Evolutionary conservation across 306 rosid genomes (phyloP), one percentile per base, ranked within the genome.

Genomic region (Medicago truncatula): DNA sequence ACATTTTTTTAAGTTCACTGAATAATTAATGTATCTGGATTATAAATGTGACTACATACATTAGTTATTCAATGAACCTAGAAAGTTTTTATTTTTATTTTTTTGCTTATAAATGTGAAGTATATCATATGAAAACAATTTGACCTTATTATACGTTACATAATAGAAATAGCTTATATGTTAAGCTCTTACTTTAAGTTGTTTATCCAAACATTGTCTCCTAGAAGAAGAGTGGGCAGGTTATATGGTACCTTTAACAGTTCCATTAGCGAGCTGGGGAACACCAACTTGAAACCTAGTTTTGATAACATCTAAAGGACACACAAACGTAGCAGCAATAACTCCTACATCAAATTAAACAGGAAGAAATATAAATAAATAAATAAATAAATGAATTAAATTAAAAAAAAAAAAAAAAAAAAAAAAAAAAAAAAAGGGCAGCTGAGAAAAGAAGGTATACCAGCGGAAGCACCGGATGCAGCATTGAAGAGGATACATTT

Each of bases 251-350:
- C 95, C 88, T 87, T 81, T 89, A 71, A 72, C 76, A 39, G 16
- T 71, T 78, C 83, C 85, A 59, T 80, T 85, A 11, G 76, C 70
- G 41, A 87, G 77, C 60, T 84, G 76, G 6, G 92, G 89, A 16
- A 82, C 46, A 67, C 97, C 97, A 60, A 91, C 97, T 86, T 91
- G 97, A 76, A 91, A 61, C 89, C 97, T 85, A 64, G 97, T 89
- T 88, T 91, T 91, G 82, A 91, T 91, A 16, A 91, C 97, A 83
- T 89, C 97, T 84, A 91, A 83, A 74, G 97, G 97, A 57, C 97
- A 91, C 28, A 91, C 97, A 67, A 91, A 91, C 3, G 97, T 87
- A 61, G 97, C 97, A 46, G 97, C 97, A 75, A 89, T 71, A 76
- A 82, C 91, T 38, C 97, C 97, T 91, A 81, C 60, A 66, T 63